Evolutionary conservation across 2,329 filamentous ascomycete genomes (phyloP).

Genomic region (Fusarium sp.): DNA sequence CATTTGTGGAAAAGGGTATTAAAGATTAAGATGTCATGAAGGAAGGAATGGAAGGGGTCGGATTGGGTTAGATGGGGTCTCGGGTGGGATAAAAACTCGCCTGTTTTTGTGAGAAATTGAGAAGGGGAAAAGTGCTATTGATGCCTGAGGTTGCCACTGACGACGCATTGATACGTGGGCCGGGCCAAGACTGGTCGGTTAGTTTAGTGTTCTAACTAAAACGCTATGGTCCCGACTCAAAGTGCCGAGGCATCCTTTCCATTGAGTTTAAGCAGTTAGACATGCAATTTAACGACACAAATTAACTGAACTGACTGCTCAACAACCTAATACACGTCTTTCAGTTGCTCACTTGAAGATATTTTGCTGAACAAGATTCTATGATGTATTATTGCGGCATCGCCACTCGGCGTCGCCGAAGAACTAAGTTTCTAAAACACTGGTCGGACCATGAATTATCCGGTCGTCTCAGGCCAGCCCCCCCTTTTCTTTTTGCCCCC

Average conservation of each 20-base stretch:
- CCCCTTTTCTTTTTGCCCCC: not conserved
- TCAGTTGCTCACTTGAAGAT: fast-evolving
- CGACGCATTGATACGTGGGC: constrained; percentile 3
- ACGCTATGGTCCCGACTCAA: not conserved
- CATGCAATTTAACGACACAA: no score
- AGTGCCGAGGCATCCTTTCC: not conserved
- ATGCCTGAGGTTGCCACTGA: not conserved
- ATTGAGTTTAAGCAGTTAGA: no score
- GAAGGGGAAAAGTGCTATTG: not conserved
- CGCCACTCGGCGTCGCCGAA: not conserved
- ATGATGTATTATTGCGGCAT: not conserved
- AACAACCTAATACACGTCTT: fast-evolving
- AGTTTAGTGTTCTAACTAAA: not conserved
- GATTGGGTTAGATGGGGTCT: constrained; percentile 1
- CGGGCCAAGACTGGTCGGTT: not conserved
- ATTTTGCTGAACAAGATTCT: no score
- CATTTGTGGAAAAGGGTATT: constrained; percentile 1
- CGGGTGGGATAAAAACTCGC: not conserved
- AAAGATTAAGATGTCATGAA: not conserved
- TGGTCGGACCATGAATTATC: constrained; percentile 11
- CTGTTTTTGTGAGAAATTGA: constrained; percentile 6
- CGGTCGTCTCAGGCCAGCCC: not conserved
- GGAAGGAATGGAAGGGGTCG: constrained; percentile 11
- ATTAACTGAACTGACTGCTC: no score
- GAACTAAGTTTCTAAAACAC: not conserved